These are phyloP conservation scores for Aspergillus pseudoterreus DNA, from an alignment of 2,329 filamentous ascomycete genomes.

Conservation along the genomic window DNA sequence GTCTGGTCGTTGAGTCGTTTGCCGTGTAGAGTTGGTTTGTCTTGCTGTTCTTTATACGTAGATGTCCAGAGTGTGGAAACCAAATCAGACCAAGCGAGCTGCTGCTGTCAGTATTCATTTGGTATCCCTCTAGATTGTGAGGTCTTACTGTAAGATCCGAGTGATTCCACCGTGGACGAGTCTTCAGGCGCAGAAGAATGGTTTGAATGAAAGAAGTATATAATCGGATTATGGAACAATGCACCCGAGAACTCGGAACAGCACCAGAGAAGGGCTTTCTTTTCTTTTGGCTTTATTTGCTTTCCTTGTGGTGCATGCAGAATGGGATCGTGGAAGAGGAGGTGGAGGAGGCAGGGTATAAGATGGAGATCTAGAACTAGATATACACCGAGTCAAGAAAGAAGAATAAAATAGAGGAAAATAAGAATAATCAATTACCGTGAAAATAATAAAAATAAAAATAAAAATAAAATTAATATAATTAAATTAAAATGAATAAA, in stretches of 20 bases:
- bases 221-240: too few species aligned
- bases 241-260: background rate
- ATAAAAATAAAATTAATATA: background rate
- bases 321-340: too few species aligned
- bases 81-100: too few species aligned
- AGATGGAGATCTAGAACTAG: slow-evolving; percentile 26
- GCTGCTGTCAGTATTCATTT: too few species aligned
- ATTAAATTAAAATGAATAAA: background rate
- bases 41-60: background rate
- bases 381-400: slow-evolving; percentile 14
- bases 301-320: background rate
- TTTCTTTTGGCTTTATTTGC: background rate
- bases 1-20: background rate
- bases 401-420: background rate
- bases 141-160: too few species aligned
- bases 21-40: too few species aligned
- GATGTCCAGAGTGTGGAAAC: background rate
- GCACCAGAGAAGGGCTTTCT: background rate
- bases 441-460: too few species aligned
- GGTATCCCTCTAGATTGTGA: too few species aligned
- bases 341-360: background rate
- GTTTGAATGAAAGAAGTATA: too few species aligned
- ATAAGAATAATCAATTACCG: background rate
- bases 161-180: too few species aligned
- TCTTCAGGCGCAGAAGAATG: too few species aligned